Evolutionary conservation across 2,329 filamentous ascomycete species (phyloP).

Genomic region (Penicillium glabrum): DNA sequence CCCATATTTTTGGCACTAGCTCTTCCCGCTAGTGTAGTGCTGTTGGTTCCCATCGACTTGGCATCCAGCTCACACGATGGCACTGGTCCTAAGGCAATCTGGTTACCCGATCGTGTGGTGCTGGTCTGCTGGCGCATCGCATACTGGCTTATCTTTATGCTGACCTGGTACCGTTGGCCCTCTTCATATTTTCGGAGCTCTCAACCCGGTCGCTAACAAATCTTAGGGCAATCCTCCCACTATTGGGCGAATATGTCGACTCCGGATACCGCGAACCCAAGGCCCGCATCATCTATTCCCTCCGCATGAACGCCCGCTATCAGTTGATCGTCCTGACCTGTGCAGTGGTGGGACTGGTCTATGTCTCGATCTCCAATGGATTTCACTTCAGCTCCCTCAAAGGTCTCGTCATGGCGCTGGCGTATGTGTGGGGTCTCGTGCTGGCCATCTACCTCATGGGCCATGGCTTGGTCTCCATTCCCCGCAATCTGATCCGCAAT

Average conservation of each 20-base stretch:
- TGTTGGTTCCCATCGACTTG: conserved; percentile 93
- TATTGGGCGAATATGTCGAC: conserved; percentile 92
- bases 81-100: conserved; percentile 76
- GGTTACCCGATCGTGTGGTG: conserved; percentile 75
- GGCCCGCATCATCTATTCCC: conserved; percentile 77
- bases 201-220: background rate
- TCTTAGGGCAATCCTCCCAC: conserved; percentile 78
- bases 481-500: conserved; percentile 74
- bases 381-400: conserved; percentile 73
- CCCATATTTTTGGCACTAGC: conserved; percentile 96
- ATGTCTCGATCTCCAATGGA: conserved; percentile 77
- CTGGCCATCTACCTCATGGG: conserved; percentile 97
- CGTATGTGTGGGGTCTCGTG: conserved; percentile 89
- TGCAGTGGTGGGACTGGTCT: conserved; percentile 71
- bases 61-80: conserved; percentile 77
- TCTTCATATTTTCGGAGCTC: background rate
- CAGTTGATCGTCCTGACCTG: conserved; percentile 75
- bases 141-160: conserved; percentile 93
- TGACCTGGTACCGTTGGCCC: conserved; percentile 73
- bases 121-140: conserved; percentile 90
- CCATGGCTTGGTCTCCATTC: conserved; percentile 89
- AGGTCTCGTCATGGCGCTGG: conserved; percentile 83
- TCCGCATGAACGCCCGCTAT: conserved; percentile 85
- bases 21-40: conserved; percentile 83
- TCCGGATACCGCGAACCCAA: conserved; percentile 87